Percentiles rank a stretch among this genome's conserved stretches.
Conservation (phyloP, 768 basidiomycete genomes). For the Podaxis pistillaris region DNA sequence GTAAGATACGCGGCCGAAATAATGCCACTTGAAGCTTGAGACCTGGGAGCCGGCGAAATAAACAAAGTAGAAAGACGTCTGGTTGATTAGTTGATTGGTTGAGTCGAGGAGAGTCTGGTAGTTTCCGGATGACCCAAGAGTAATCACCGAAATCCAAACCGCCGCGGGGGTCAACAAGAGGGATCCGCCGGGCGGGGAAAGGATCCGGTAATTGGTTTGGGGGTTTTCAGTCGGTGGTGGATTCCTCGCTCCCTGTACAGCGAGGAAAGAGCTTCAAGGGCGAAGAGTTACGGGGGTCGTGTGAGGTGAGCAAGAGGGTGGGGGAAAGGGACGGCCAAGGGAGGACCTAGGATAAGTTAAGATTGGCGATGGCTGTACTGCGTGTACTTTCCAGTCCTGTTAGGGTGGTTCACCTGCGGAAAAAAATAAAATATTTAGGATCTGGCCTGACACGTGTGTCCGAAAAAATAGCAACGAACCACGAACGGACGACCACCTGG, state of each 20-base stretch:
- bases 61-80: background rate
- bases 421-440: slow-evolving; percentile 20
- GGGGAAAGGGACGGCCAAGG: slow-evolving; percentile 13
- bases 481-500: slow-evolving; percentile 80
- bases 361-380: slow-evolving; percentile 2
- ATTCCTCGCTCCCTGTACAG: slow-evolving; percentile 70
- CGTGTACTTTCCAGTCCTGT: slow-evolving; percentile 35
- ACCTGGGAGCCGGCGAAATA: background rate
- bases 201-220: slow-evolving; percentile 51
- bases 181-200: slow-evolving; percentile 52
- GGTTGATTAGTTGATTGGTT: background rate
- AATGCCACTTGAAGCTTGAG: background rate
- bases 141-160: slow-evolving; percentile 69
- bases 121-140: slow-evolving; percentile 22
- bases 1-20: background rate
- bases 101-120: slow-evolving; percentile 12
- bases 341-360: slow-evolving; percentile 8
- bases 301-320: slow-evolving; percentile 14
- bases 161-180: slow-evolving; percentile 60
- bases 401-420: slow-evolving; percentile 76
- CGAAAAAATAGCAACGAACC: slow-evolving; percentile 37
- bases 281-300: slow-evolving; percentile 18
- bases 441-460: slow-evolving; percentile 9
- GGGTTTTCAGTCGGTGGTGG: slow-evolving; percentile 52
- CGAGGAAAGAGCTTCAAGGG: slow-evolving; percentile 63